These are phyloP conservation scores for Insectozyma bohioensis DNA, from an alignment of 1,139 yeast genomes.

Conservation along the genomic window DNA sequence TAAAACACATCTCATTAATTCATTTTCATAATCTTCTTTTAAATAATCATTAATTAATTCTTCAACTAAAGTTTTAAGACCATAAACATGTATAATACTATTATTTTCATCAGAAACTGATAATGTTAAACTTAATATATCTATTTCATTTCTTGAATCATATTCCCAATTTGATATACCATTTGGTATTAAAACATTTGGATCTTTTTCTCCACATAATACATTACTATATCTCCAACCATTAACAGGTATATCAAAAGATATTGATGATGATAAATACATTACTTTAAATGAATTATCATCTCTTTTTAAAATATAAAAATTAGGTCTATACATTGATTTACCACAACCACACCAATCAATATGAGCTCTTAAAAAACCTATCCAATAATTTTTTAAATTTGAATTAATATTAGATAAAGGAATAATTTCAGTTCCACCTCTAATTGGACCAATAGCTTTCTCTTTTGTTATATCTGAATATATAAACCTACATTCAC, in stretches of 20 bases:
- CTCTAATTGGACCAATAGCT: constrained; percentile 38
- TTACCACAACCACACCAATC: constrained; percentile 36
- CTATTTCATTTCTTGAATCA: constrained; percentile 20
- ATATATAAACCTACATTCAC: constrained; percentile 9
- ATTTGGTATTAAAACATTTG: constrained; percentile 37
- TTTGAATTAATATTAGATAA: constrained; percentile 4
- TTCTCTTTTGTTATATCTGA: constrained; percentile 25
- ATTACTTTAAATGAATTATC: constrained; percentile 24
- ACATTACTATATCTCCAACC: constrained; percentile 30
- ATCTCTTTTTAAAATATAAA: constrained; percentile 24
- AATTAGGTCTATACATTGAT: constrained; percentile 37
- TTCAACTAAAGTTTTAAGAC: constrained; percentile 5
- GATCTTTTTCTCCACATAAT: constrained; percentile 24
- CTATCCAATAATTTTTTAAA: constrained; percentile 29
- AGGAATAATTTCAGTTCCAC: constrained; percentile 37
- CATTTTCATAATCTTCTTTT: neutral
- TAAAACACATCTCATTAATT: constrained; percentile 18
- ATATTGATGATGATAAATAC: constrained; percentile 35
- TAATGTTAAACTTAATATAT: constrained; percentile 31
- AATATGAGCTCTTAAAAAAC: constrained; percentile 39
- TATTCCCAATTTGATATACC: constrained; percentile 34
- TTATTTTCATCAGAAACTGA: constrained; percentile 39
- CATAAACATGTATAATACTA: constrained; percentile 23
- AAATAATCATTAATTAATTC: constrained; percentile 5
- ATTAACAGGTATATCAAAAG: constrained; percentile 32